Evolutionary conservation across 2,329 filamentous ascomycete genomes (phyloP).

Genomic region (Falciphora oryzae): DNA sequence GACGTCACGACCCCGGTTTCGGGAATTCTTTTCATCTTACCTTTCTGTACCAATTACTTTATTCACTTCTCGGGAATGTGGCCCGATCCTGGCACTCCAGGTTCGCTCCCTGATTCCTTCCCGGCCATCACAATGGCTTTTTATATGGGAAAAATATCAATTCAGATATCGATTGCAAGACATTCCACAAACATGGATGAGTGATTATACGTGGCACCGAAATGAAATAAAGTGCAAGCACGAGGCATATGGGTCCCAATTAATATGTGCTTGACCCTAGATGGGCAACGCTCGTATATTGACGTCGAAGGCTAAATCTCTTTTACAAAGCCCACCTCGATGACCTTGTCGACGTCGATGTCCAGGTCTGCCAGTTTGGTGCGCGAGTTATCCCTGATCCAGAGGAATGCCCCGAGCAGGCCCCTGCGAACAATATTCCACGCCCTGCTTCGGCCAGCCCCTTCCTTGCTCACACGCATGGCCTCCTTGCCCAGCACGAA

Average conservation of each 20-base stretch:
- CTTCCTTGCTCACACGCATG: constrained; percentile 39
- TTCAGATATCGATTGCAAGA: too few species aligned
- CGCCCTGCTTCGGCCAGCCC: constrained; percentile 2
- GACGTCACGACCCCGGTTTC: neutral
- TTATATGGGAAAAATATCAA: neutral
- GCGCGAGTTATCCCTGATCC: constrained; percentile 59
- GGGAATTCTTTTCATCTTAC: neutral
- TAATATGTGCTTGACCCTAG: too few species aligned
- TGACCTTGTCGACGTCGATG: constrained; percentile 52
- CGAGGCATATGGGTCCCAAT: too few species aligned
- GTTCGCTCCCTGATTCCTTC: neutral
- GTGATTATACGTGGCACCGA: neutral
- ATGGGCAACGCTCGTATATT: neutral
- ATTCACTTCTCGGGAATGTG: neutral
- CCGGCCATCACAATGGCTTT: neutral
- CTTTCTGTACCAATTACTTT: neutral
- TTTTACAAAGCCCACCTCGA: constrained; percentile 66
- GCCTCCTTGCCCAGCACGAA: constrained; percentile 59
- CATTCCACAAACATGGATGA: neutral
- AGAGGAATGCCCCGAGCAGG: constrained; percentile 52
- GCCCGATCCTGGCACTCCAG: neutral
- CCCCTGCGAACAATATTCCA: constrained; percentile 35
- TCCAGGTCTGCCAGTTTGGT: constrained; percentile 60
- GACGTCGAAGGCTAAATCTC: constrained; percentile 40
- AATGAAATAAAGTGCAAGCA: too few species aligned